These are phyloP conservation scores for Rhizoclosmatium sp. DNA, from an alignment of 192 early-diverging fungal genomes.

Conservation along the genomic window DNA sequence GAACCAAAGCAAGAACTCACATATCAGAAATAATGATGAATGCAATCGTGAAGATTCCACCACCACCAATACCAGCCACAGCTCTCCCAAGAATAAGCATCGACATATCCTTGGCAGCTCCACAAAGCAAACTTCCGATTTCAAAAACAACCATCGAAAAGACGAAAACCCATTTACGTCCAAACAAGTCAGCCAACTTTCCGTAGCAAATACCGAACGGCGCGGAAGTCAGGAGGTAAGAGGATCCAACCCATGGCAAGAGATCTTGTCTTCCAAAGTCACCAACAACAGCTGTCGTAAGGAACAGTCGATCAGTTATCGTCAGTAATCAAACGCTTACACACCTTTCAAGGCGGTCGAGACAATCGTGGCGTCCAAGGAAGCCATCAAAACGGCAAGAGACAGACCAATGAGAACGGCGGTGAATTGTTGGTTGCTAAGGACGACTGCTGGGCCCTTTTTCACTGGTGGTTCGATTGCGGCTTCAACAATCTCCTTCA, in stretches of 20 bases:
- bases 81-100: constrained; percentile 78
- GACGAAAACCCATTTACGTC: constrained; percentile 71
- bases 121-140: constrained; percentile 79
- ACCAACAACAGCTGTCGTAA: constrained; percentile 54
- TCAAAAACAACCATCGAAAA: constrained; percentile 74
- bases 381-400: constrained; percentile 59
- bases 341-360: constrained; percentile 4
- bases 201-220: constrained; percentile 55
- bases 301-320: background rate
- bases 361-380: constrained; percentile 27
- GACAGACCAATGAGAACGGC: background rate
- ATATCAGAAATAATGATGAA: constrained; percentile 85
- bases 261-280: constrained; percentile 32
- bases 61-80: constrained; percentile 63
- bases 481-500: too few relatives aligned
- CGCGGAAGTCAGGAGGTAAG: constrained; percentile 71
- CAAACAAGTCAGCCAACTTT: constrained; percentile 39
- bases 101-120: constrained; percentile 64
- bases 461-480: background rate
- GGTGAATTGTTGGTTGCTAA: background rate
- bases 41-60: constrained; percentile 55
- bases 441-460: background rate
- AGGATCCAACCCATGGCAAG: constrained; percentile 79
- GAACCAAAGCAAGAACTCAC: constrained; percentile 71
- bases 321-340: background rate